Evolutionary conservation across 2,329 filamentous ascomycete species (phyloP), one percentile per base, ranked within the genome.

Genomic region (Epicoccum sorghinum): DNA sequence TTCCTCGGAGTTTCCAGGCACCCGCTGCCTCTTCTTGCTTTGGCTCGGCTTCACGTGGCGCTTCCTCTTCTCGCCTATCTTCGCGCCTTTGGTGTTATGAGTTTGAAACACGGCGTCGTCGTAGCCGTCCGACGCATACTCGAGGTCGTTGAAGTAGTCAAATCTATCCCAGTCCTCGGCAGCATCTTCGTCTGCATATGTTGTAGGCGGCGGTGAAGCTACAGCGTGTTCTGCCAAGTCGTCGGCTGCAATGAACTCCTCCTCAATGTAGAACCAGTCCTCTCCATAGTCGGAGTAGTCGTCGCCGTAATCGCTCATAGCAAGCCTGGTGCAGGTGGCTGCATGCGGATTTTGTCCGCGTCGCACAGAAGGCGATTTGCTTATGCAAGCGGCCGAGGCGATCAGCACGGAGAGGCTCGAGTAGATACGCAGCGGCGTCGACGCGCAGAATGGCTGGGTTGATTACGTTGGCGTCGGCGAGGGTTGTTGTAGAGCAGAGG

Each of bases 161-260:
- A 75, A 81, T 39, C 75, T 66, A 57, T 81, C 79, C 69, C 75
- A 80, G n/a, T 80, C 77, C 37, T 70, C 67, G 24, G 62, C 49
- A 41, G 46, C 57, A 43, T 75, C 72, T 14, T 73, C 64, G 58
- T 69, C 71, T 24, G 57, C 60, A 55, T 68, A 69, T 4, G 64
- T 57, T 8, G 62, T 66, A 6, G 70, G 73, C 13, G 72, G 68
- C 22, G 79, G 78, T 12, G 78, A 79, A 24, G 77, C 67, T 5
- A 81, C 68, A 36, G 76, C 77, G 32, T 76, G 77, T 60, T 81
- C 78, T 49, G 79, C 79, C 12, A 82, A 76, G 55, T 81, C 79
- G 57, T 82, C 79, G 72, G 80, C 68, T 4, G 59, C 57, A 50
- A 69, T 65, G 55, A 69, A 71, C 43, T 77, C 76, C 30, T 80